Evolutionary conservation across 306 rosid species (phyloP).

Genomic region (Malus orientalis): DNA sequence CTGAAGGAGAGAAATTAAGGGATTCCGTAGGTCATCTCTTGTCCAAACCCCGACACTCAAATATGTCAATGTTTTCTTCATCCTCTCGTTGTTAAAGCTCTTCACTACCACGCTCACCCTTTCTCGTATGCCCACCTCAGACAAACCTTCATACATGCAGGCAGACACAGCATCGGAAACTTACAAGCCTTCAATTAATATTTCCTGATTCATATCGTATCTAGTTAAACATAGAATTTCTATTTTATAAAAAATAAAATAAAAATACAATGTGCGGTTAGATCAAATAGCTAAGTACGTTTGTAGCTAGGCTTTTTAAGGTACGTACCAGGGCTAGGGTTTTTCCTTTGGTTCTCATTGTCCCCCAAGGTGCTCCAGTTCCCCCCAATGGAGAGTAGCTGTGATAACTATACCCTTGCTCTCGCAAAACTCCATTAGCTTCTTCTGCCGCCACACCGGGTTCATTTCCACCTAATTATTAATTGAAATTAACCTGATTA

Average conservation of each 20-base stretch:
- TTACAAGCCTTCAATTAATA: background rate
- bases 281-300: background rate
- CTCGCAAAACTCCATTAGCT: constrained; percentile 26
- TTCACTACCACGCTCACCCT: constrained; percentile 17
- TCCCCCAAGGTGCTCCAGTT: constrained; percentile 23
- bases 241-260: too few relatives aligned
- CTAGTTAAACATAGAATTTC: too few relatives aligned
- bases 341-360: background rate
- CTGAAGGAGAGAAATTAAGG: too few relatives aligned
- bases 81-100: constrained; percentile 20
- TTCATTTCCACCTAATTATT: constrained; percentile 41
- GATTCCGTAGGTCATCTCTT: background rate
- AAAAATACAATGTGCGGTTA: too few relatives aligned
- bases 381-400: constrained; percentile 45
- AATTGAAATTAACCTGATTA: background rate
- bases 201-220: too few relatives aligned
- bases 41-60: constrained; percentile 1
- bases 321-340: too few relatives aligned
- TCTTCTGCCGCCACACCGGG: constrained; percentile 35
- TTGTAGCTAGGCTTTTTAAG: background rate
- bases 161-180: background rate
- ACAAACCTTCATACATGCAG: background rate
- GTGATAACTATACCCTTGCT: constrained; percentile 29
- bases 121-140: constrained; percentile 22
- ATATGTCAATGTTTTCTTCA: constrained; percentile 12